Evolutionary conservation across 768 basidiomycete genomes (phyloP).

Genomic region (Lenzites betulinus): DNA sequence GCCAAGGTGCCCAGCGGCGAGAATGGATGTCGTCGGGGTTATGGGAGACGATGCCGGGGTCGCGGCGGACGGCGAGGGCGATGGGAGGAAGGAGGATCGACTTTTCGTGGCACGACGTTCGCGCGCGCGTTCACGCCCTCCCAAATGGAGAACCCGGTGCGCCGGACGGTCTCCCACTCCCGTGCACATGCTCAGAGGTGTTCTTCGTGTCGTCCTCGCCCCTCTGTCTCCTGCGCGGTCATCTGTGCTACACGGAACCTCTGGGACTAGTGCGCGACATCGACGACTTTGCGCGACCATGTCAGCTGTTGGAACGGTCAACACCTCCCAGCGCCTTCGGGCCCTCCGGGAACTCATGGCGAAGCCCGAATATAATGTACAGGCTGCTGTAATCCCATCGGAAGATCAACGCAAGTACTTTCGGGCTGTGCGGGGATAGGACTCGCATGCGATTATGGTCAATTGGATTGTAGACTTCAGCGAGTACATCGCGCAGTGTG

Average conservation of each 20-base stretch:
- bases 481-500: constrained; percentile 85
- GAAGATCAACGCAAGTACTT: constrained; percentile 84
- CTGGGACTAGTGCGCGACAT: not conserved
- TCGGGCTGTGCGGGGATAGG: not conserved
- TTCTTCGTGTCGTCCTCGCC: not conserved
- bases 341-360: constrained; percentile 73
- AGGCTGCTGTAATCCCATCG: constrained; percentile 82
- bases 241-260: not conserved
- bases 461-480: constrained; percentile 64
- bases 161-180: constrained; percentile 3
- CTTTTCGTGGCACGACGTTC: constrained; percentile 7
- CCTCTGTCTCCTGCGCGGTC: not conserved
- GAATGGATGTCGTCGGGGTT: not conserved
- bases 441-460: not conserved
- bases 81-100: not conserved
- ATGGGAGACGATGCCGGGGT: not conserved
- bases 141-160: not conserved
- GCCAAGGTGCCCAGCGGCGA: not conserved
- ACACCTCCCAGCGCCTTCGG: constrained; percentile 65
- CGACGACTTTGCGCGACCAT: constrained; percentile 31
- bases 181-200: constrained; percentile 3
- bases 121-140: not conserved
- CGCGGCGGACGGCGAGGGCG: not conserved
- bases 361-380: constrained; percentile 51
- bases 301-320: constrained; percentile 46